Evolutionary conservation across 306 rosid genomes (phyloP).

Genomic region (Begonia loranthoides): DNA sequence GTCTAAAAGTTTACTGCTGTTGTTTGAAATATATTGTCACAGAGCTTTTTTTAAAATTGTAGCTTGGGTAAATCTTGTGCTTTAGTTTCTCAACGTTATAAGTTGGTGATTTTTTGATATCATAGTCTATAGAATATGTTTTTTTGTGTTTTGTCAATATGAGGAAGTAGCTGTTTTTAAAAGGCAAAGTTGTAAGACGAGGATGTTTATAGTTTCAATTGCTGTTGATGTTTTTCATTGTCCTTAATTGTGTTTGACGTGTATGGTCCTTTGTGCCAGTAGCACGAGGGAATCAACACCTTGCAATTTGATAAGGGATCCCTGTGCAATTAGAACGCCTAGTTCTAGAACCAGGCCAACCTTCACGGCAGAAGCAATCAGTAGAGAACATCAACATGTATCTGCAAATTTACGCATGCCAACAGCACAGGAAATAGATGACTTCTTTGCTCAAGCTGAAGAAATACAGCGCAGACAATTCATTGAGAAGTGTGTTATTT

Average conservation of each 20-base stretch:
- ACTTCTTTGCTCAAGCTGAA: conserved; percentile 68
- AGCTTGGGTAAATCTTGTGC: no score
- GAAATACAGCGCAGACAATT: conserved; percentile 55
- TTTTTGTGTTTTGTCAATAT: no score
- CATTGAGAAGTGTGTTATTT: conserved; percentile 49
- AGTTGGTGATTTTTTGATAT: no score
- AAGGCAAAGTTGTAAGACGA: no score
- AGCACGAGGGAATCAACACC: conserved; percentile 93
- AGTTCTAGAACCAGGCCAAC: conserved; percentile 76
- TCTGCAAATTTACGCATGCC: conserved; percentile 50
- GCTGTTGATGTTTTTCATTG: conserved; percentile 12
- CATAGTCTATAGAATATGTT: no score
- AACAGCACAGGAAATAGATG: conserved; percentile 64
- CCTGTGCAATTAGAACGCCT: conserved; percentile 54
- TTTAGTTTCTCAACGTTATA: no score
- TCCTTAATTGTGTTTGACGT: no score
- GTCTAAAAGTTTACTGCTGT: no score
- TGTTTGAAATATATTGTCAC: no score
- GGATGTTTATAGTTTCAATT: not conserved
- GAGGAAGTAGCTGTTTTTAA: no score
- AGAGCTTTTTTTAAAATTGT: no score
- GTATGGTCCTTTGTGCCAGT: conserved; percentile 18
- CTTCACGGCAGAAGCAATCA: conserved; percentile 28
- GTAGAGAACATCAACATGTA: conserved; percentile 22
- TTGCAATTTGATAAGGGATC: conserved; percentile 65